These are phyloP conservation scores for Nothophoma quercina DNA, from an alignment of 2,329 filamentous ascomycete genomes.

Conservation along the genomic window DNA sequence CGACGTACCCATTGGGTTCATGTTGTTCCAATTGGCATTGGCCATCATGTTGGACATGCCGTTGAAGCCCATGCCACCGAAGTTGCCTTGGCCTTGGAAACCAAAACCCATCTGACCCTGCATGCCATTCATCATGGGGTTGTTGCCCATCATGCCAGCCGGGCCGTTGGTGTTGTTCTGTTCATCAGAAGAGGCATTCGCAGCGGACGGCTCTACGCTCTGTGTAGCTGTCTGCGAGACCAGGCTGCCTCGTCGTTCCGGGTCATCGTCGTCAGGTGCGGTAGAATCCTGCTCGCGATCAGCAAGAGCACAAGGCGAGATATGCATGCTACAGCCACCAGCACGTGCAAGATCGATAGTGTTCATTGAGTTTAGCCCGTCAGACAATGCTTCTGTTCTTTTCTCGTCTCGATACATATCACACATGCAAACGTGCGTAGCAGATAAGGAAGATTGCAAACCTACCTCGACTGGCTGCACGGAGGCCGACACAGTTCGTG, in stretches of 20 bases:
- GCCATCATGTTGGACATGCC: constrained; percentile 57
- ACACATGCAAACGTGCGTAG: constrained; percentile 7
- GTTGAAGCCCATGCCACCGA: constrained; percentile 68
- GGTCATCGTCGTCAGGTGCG: constrained; percentile 17
- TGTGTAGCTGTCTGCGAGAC: constrained; percentile 27
- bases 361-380: constrained; percentile 28
- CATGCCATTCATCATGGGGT: constrained; percentile 39
- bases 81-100: constrained; percentile 55
- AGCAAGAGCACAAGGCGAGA: constrained; percentile 21
- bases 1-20: constrained; percentile 79
- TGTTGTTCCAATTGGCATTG: constrained; percentile 73
- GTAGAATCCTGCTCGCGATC: constrained; percentile 24
- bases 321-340: constrained; percentile 26
- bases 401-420: constrained; percentile 11
- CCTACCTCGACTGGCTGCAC: constrained; percentile 38
- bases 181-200: constrained; percentile 26
- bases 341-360: constrained; percentile 30
- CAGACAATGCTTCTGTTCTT: constrained; percentile 3
- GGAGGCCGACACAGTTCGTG: constrained; percentile 28
- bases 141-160: constrained; percentile 30
- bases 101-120: constrained; percentile 50
- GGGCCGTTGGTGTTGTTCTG: constrained; percentile 27
- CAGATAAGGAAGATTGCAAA: constrained; percentile 8
- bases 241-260: constrained; percentile 27
- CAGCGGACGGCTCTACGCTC: constrained; percentile 26